Evolutionary conservation across 208 protist species (phyloP), one percentile per base, ranked within the genome.

Genomic region (Entamoeba invadens): DNA sequence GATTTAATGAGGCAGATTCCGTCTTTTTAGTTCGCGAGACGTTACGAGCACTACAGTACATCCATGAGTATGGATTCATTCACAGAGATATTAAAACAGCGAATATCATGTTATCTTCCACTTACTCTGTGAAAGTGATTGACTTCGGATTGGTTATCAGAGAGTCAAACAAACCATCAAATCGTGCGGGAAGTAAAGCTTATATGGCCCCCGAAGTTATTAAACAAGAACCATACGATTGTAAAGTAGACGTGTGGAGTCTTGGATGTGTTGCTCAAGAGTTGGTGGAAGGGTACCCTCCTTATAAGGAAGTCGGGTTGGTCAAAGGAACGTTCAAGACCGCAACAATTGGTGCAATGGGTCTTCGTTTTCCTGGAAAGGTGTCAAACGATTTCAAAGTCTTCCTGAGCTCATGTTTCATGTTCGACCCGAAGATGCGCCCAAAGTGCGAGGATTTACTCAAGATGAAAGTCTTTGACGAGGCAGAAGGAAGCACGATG

Each of bases 31-130:
- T 95, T 94, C 0, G n/a, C 14, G 0, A 92, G 3, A 44, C 92
- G 0, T 50, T 94, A 72, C 44, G 44, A 12, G 92, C 38, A 25
- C 12, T 93, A 4, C 45, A 46, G 25, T 93, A 45, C 46, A 93
- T 93, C 42, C 92, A 93, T 18, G 0, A 18, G 14, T 47, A 91
- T 35, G 50, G 51, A 44, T 46, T 95, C 44, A 93, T 77, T 50
- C 94, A 95, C 38, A 47, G 95, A 35, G 95, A 96, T 77, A 92
- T 96, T 35, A 96, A 96, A 92, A 92, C 95, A 38, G 93, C 92
- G 42, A 96, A 96, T 57, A 92, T 96, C 38, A 51, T 96, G n/a
- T 44, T 96, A 3, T 44, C 0, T 3, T 91, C 92, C 3, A 31
- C 46, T 35, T 45, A 91, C 45, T 0, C 10, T 2, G 94, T 95